Evolutionary conservation across 306 rosid species (phyloP), one percentile per base, ranked within the genome.

Genomic region (Astragalus glycyphyllos): DNA sequence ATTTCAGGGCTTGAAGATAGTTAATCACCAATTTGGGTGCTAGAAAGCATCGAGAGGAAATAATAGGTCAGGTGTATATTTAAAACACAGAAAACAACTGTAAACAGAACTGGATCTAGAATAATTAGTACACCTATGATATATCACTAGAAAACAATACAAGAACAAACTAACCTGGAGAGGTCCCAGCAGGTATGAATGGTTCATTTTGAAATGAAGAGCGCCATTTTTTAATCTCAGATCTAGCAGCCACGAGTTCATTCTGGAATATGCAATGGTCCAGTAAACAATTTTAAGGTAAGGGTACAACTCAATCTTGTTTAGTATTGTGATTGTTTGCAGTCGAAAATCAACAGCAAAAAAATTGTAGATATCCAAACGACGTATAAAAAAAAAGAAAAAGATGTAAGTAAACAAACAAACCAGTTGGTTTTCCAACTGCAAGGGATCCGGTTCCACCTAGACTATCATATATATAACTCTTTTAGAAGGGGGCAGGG

Each of bases 1-100:
- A 80, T 80, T 93, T 90, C 85, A 93, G 79, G 67, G 86, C 80
- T 80, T 86, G 96, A 68, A 93, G 96, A 78, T 85, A 86, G 83
- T 75, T 87, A 68, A 84, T 86, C 79, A 88, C 89, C 56, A 77
- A 62, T 86, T 77, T 90, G 42, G 97, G 94, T 79, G 80, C 97
- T 90, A 64, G 41, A 81, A 32, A 62, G 40, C 66, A 72, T 11
- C 68, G 57, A 54, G 5, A 15, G 16, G 12, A 77, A 69, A 83
- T 48, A 71, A 71, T 40, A 31, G 12, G 12, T 75, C 35, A 37
- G 55, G 29, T 46, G 26, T 14, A 51, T 17, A 65, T 7, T 71
- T 26, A 15, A 49, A 74, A 67, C 47, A 45, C 6, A 61, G 41
- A 11, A 72, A 41, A 51, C 1, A 77, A 16, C 62, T 1, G 4